Conservation (phyloP, 163 green algal species). For the Picocystis sp. region DNA sequence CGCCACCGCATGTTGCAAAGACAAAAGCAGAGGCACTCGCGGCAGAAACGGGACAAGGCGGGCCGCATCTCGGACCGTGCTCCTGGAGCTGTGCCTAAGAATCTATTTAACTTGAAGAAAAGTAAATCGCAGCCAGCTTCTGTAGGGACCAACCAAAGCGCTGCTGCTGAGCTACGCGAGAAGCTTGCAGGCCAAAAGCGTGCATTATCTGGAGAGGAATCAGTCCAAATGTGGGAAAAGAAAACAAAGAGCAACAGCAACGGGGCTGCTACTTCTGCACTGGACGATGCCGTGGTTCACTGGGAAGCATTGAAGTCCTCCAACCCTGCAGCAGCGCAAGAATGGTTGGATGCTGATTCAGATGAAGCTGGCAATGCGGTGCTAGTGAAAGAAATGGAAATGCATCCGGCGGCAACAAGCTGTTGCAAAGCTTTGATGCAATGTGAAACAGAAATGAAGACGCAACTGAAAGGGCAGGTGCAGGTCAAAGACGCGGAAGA, state of each 20-base stretch:
- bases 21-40: conserved; percentile 25
- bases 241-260: too few relatives aligned
- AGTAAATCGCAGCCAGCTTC: too few relatives aligned
- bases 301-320: too few relatives aligned
- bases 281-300: background rate
- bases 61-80: background rate
- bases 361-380: background rate
- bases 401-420: background rate
- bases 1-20: conserved; percentile 44
- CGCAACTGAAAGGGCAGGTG: conserved; percentile 17
- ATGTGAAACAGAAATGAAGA: conserved; percentile 9
- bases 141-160: conserved; percentile 47
- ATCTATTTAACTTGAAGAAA: background rate
- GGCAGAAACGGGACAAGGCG: conserved; percentile 19
- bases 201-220: background rate
- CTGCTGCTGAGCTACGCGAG: conserved; percentile 48
- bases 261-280: background rate
- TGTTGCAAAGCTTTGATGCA: conserved; percentile 2
- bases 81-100: conserved; percentile 7
- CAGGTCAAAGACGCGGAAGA: conserved; percentile 10
- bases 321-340: too few relatives aligned
- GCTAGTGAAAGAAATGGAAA: background rate
- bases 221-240: background rate
- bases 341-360: too few relatives aligned
- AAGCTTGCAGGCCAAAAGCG: conserved; percentile 23